Conservation (phyloP, 257 asterid species). For the Jacaranda mimosifolia region DNA sequence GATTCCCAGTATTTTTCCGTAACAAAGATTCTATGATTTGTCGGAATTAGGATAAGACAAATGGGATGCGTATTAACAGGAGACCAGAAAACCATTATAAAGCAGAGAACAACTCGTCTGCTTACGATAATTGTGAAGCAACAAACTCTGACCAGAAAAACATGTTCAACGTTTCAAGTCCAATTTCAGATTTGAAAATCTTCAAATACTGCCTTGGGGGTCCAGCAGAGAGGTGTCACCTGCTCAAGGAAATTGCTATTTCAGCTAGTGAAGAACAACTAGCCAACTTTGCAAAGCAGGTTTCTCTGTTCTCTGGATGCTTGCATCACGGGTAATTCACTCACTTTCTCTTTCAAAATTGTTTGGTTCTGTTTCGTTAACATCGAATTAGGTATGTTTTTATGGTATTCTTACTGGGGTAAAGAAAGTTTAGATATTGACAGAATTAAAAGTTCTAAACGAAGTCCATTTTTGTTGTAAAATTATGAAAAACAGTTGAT, state of each 20-base stretch:
- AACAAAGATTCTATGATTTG: slow-evolving; percentile 34
- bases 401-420: background rate
- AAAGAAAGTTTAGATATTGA: background rate
- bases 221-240: slow-evolving; percentile 66
- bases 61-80: slow-evolving; percentile 47
- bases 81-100: slow-evolving; percentile 55
- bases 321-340: slow-evolving; percentile 76
- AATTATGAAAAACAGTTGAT: background rate
- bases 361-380: slow-evolving; percentile 3
- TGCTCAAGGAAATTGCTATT: slow-evolving; percentile 83
- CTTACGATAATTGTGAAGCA: slow-evolving; percentile 68
- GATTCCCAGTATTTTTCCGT: slow-evolving; percentile 28
- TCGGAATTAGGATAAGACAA: slow-evolving; percentile 51
- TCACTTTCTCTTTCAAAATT: slow-evolving; percentile 27
- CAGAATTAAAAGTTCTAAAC: slow-evolving; percentile 10
- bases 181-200: slow-evolving; percentile 69
- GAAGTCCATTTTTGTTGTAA: background rate
- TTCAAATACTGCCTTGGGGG: slow-evolving; percentile 93
- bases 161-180: slow-evolving; percentile 45
- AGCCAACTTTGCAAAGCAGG: slow-evolving; percentile 68
- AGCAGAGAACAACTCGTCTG: slow-evolving; percentile 58
- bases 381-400: background rate
- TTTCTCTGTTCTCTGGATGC: slow-evolving; percentile 85
- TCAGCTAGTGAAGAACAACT: slow-evolving; percentile 70
- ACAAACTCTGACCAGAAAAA: slow-evolving; percentile 55